These are phyloP conservation scores for Spiromastix sp. DNA, from an alignment of 2,329 filamentous ascomycete genomes.

Conservation along the genomic window DNA sequence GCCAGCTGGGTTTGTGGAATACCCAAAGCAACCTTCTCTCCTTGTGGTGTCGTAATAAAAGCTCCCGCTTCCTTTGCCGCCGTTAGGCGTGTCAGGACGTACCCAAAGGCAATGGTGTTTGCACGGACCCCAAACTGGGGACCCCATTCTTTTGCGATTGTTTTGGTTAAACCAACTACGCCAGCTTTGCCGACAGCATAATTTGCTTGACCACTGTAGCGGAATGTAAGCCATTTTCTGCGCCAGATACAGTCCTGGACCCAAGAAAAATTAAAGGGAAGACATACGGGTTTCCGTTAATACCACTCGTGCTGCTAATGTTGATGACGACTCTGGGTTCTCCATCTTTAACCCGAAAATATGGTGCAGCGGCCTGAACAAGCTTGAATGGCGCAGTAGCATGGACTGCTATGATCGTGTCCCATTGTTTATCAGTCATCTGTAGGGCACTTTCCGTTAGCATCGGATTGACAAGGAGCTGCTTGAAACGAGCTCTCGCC, in stretches of 20 bases:
- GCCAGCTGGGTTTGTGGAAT: constrained; percentile 54
- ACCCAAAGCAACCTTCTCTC: constrained; percentile 62
- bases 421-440: constrained; percentile 67
- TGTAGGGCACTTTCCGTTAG: too few species aligned
- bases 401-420: constrained; percentile 75
- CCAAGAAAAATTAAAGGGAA: constrained; percentile 1
- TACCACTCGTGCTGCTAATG: constrained; percentile 69
- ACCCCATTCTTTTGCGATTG: constrained; percentile 88
- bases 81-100: constrained; percentile 70
- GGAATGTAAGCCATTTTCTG: too few species aligned
- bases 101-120: constrained; percentile 77
- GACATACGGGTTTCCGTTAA: constrained; percentile 64
- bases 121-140: constrained; percentile 69
- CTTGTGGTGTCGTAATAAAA: constrained; percentile 65
- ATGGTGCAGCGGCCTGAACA: constrained; percentile 67
- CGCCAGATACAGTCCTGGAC: too few species aligned
- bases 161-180: constrained; percentile 72
- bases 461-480: too few species aligned
- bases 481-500: too few species aligned
- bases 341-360: constrained; percentile 78
- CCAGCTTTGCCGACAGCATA: constrained; percentile 80
- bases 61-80: constrained; percentile 76
- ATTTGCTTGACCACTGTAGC: constrained; percentile 67
- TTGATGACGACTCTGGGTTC: constrained; percentile 72
- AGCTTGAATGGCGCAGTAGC: constrained; percentile 79